These are phyloP conservation scores for Filosporella fistucella DNA, from an alignment of 495 filamentous ascomycete genomes.

Conservation along the genomic window DNA sequence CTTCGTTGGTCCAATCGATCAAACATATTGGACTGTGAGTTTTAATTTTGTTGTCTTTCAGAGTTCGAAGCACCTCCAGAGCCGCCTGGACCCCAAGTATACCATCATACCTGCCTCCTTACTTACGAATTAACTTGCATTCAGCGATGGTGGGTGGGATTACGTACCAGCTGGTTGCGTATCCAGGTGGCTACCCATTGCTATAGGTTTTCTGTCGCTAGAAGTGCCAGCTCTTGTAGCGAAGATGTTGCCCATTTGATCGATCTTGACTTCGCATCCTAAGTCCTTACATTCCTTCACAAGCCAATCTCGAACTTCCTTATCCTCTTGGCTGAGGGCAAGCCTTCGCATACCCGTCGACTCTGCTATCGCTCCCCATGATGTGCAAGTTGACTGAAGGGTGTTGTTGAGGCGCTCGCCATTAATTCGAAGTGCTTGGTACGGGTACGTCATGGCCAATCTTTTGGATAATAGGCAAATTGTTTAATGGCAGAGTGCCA, in stretches of 20 bases:
- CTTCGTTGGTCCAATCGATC: conserved; percentile 75
- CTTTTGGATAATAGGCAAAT: too few relatives aligned
- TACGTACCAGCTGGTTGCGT: conserved; percentile 60
- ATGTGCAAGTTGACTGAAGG: conserved; percentile 63
- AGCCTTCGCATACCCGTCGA: conserved; percentile 36
- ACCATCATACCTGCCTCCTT: conserved; percentile 65
- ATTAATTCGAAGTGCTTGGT: conserved; percentile 45
- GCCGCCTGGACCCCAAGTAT: conserved; percentile 69
- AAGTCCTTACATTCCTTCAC: conserved; percentile 54
- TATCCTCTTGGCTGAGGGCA: conserved; percentile 65
- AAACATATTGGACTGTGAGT: conserved; percentile 66
- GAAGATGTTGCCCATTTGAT: conserved; percentile 65
- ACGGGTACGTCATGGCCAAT: too few relatives aligned
- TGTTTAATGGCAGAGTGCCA: too few relatives aligned
- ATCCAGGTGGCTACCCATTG: conserved; percentile 70
- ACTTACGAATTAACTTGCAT: background rate
- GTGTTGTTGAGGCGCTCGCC: conserved; percentile 52
- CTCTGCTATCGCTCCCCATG: conserved; percentile 15
- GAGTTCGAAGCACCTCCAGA: conserved; percentile 62
- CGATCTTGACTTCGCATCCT: conserved; percentile 49
- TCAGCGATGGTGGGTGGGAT: background rate
- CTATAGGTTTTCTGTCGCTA: conserved; percentile 39
- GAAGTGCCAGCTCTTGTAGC: conserved; percentile 55
- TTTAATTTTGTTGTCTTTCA: conserved; percentile 61
- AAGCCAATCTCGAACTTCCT: conserved; percentile 70